phyloP scores from a whole-genome alignment of 2,329 filamentous ascomycete species.

The Fusarium irregulare region DNA sequence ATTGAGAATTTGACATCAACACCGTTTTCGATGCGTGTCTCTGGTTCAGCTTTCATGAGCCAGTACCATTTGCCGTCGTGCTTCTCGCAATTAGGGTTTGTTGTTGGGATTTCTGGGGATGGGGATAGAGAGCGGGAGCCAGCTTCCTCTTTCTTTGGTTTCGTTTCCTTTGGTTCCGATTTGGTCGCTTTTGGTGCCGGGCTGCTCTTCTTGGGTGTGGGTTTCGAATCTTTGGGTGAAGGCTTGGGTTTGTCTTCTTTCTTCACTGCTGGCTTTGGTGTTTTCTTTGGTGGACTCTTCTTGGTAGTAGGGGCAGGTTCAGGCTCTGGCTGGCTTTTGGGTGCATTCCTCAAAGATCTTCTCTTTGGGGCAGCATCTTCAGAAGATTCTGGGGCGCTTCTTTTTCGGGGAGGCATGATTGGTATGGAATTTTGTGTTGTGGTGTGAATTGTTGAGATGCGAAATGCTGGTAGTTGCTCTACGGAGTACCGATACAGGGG shows the following conservation, averaged over 20 bases:
- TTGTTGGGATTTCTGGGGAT: conserved; percentile 49
- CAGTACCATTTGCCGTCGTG: conserved; percentile 69
- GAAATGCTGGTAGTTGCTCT: neutral
- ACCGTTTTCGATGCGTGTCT: conserved; percentile 86
- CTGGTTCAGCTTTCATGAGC: conserved; percentile 90
- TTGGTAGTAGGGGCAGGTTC: neutral
- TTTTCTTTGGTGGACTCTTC: neutral
- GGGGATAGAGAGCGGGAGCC: conserved; percentile 35
- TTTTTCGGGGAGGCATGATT: conserved; percentile 35
- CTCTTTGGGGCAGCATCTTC: conserved; percentile 20
- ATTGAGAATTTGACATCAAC: conserved; percentile 94
- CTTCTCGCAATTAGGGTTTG: conserved; percentile 53
- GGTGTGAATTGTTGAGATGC: neutral
- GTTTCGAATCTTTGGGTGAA: neutral
- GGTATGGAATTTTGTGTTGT: accelerated
- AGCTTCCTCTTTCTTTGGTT: neutral
- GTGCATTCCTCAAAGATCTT: conserved; percentile 33
- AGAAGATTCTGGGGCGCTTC: neutral
- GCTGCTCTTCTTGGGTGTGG: neutral
- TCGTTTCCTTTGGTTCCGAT: accelerated
- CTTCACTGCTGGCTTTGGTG: neutral
- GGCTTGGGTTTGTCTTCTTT: conserved; percentile 3
- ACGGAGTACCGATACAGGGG: no score
- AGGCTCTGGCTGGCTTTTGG: neutral
- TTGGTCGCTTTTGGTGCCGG: neutral